Conservation (phyloP, 192 early-diverging fungal species). For the Thoreauomyces humboldtii region DNA sequence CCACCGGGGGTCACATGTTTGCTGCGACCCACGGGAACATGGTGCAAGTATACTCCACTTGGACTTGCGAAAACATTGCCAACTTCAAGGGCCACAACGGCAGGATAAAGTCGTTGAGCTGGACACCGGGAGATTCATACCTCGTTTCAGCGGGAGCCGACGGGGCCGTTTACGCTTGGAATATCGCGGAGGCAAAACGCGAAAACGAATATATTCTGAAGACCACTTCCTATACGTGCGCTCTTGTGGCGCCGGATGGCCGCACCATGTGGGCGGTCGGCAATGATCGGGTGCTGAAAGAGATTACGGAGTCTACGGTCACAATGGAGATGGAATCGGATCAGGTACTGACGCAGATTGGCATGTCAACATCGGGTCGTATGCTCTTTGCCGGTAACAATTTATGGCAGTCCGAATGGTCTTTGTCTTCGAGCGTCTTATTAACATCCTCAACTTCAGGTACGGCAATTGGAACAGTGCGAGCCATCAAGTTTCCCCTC, state of each 20-base stretch:
- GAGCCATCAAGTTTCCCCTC: conserved; percentile 52
- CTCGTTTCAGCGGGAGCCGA: conserved; percentile 56
- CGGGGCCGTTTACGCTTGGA: conserved; percentile 60
- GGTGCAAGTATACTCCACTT: conserved; percentile 54
- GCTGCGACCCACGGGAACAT: conserved; percentile 54
- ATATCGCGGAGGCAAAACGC: conserved; percentile 41
- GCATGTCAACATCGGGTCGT: conserved; percentile 44
- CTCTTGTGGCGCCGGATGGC: conserved; percentile 42
- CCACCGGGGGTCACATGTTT: conserved; percentile 56
- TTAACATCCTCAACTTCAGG: conserved; percentile 23
- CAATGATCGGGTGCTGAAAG: conserved; percentile 52
- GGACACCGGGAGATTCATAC: conserved; percentile 49
- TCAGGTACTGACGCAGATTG: conserved; percentile 49
- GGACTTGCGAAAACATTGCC: conserved; percentile 57
- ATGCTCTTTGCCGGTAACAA: conserved; percentile 61
- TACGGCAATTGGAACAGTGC: conserved; percentile 41
- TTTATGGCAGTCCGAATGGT: not conserved
- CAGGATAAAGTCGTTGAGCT: conserved; percentile 49
- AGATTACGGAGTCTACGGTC: conserved; percentile 56
- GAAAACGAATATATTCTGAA: conserved; percentile 59
- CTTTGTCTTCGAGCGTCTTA: not conserved
- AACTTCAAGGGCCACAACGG: conserved; percentile 61
- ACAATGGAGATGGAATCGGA: conserved; percentile 44
- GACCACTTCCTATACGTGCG: conserved; percentile 45
- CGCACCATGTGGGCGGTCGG: conserved; percentile 53